Conservation (phyloP, 2,329 filamentous ascomycete genomes). For the Blastomyces percursus region DNA sequence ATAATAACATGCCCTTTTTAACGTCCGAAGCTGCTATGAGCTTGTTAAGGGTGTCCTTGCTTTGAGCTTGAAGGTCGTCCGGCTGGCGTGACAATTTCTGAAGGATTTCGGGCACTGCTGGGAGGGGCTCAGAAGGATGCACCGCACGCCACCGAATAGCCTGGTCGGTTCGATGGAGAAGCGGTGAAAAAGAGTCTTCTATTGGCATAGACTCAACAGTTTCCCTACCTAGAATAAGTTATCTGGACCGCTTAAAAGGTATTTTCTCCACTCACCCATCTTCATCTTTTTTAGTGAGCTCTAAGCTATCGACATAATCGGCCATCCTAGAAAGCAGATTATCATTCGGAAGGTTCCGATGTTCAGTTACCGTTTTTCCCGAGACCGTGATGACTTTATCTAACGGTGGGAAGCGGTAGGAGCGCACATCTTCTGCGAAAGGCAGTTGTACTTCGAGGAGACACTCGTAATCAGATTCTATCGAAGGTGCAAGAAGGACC, state of each 20-base stretch:
- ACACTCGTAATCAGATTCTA: slow-evolving; percentile 71
- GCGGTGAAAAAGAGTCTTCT: slow-evolving; percentile 72
- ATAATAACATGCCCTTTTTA: slow-evolving; percentile 55
- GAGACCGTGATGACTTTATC: slow-evolving; percentile 81
- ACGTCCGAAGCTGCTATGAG: slow-evolving; percentile 63
- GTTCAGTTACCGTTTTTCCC: slow-evolving; percentile 66
- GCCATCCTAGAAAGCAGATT: slow-evolving; percentile 72
- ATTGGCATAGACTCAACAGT: slow-evolving; percentile 60
- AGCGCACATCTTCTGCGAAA: slow-evolving; percentile 82
- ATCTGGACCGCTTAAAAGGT: slow-evolving; percentile 8
- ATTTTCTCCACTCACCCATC: slow-evolving; percentile 48
- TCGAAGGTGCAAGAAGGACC: slow-evolving; percentile 65
- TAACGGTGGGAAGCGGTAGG: slow-evolving; percentile 83
- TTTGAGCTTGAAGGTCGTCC: slow-evolving; percentile 50
- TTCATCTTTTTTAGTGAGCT: slow-evolving; percentile 63
- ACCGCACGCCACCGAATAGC: slow-evolving; percentile 75
- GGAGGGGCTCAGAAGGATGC: slow-evolving; percentile 54
- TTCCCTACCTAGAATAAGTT: slow-evolving; percentile 28
- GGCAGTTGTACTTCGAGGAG: slow-evolving; percentile 83
- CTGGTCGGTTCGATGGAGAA: slow-evolving; percentile 80
- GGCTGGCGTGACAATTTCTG: slow-evolving; percentile 65
- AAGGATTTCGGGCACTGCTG: slow-evolving; percentile 52
- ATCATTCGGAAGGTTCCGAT: slow-evolving; percentile 69
- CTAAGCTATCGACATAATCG: slow-evolving; percentile 87
- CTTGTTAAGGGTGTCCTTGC: slow-evolving; percentile 47